Conservation (phyloP, 2,329 filamentous ascomycete genomes). For the Pezicula rhizophila region DNA sequence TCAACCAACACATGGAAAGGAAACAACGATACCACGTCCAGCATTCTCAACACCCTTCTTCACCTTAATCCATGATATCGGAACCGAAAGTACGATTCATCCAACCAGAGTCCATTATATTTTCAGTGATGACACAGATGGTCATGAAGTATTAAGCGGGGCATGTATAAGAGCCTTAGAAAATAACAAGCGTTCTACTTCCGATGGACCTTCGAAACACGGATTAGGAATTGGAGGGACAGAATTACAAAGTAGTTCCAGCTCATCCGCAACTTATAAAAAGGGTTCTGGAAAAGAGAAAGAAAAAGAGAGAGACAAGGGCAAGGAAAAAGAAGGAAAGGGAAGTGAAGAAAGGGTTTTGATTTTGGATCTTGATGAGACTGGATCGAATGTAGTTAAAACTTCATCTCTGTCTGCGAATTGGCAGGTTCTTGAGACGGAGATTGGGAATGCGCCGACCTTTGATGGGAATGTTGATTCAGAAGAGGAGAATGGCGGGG, state of each 20-base stretch:
- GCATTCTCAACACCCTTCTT: slow-evolving; percentile 71
- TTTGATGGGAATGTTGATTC: slow-evolving; percentile 48
- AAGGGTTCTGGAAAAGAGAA: neutral
- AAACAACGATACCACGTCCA: slow-evolving; percentile 16
- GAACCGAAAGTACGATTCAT: slow-evolving; percentile 70
- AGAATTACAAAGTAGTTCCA: too few relatives aligned
- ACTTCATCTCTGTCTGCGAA: slow-evolving; percentile 67
- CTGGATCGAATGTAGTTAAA: slow-evolving; percentile 51
- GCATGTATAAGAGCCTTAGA: slow-evolving; percentile 40
- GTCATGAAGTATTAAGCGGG: slow-evolving; percentile 60
- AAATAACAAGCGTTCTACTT: too few relatives aligned
- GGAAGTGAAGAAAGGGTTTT: slow-evolving; percentile 37
- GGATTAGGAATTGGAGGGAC: neutral
- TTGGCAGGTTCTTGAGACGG: slow-evolving; percentile 60
- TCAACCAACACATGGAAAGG: neutral
- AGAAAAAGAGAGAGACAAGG: slow-evolving; percentile 1
- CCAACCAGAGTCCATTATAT: slow-evolving; percentile 79
- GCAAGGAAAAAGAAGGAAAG: neutral
- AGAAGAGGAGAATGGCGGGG: slow-evolving; percentile 32
- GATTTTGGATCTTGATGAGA: slow-evolving; percentile 47
- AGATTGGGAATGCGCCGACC: slow-evolving; percentile 53
- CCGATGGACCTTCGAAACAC: neutral
- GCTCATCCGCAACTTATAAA: too few relatives aligned
- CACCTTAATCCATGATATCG: slow-evolving; percentile 71
- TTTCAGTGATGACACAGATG: slow-evolving; percentile 82